phyloP scores from a whole-genome alignment of 129 eudicot genomes.

The Silybum marianum region DNA sequence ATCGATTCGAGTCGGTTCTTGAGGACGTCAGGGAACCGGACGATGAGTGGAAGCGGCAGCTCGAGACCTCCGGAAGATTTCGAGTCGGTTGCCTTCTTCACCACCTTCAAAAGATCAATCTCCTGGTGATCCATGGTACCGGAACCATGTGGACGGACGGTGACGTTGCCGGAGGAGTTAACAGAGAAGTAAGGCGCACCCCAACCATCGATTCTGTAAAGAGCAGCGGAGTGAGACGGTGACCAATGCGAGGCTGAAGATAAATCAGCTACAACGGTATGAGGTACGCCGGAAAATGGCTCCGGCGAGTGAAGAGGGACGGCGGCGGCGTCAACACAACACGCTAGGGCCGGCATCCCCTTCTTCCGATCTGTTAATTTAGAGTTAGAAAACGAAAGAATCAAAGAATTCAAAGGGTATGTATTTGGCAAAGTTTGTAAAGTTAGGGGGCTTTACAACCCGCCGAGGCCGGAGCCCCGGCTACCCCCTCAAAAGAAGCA shows the following conservation, averaged over 20 bases:
- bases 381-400: constrained; percentile 44
- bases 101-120: constrained; percentile 85
- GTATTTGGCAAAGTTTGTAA: constrained; percentile 42
- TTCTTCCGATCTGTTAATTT: constrained; percentile 41
- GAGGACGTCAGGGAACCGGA: constrained; percentile 70
- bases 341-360: constrained; percentile 77
- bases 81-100: constrained; percentile 60
- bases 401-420: constrained; percentile 38
- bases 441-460: constrained; percentile 94
- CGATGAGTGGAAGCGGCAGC: constrained; percentile 55
- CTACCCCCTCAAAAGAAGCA: constrained; percentile 99
- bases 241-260: constrained; percentile 53
- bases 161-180: constrained; percentile 59
- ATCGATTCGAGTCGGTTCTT: constrained; percentile 66
- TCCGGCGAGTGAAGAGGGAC: constrained; percentile 73
- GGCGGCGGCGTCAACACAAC: constrained; percentile 66
- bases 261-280: constrained; percentile 20
- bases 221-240: constrained; percentile 47
- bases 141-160: constrained; percentile 64
- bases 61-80: constrained; percentile 59
- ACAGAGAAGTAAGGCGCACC: constrained; percentile 77
- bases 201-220: constrained; percentile 77
- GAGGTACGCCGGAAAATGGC: constrained; percentile 49
- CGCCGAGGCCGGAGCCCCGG: constrained; percentile 99
- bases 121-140: constrained; percentile 75